Evolutionary conservation across 768 basidiomycete species (phyloP).

Genomic region (Gelatoporia subvermispora): DNA sequence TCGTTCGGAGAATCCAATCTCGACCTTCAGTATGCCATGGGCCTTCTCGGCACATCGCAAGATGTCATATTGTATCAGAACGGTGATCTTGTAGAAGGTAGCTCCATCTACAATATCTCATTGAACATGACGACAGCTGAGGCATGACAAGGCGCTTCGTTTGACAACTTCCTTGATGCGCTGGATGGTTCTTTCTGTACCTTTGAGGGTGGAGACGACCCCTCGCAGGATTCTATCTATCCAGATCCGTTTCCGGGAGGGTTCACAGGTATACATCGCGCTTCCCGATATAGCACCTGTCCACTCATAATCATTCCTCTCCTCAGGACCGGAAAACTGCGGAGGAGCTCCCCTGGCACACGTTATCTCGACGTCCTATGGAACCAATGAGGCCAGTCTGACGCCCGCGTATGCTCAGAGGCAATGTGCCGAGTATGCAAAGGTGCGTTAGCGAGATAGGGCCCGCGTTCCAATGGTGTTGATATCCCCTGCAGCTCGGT

Average conservation of each 20-base stretch:
- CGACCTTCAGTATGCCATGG: conserved; percentile 67
- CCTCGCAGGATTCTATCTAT: conserved; percentile 33
- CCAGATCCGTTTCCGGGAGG: conserved; percentile 35
- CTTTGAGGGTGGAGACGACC: conserved; percentile 40
- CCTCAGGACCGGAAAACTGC: conserved; percentile 18
- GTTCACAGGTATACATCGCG: conserved; percentile 30
- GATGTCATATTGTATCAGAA: conserved; percentile 17
- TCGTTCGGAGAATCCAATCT: conserved; percentile 64
- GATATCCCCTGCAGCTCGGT: conserved; percentile 14
- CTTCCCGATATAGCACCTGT: conserved; percentile 15
- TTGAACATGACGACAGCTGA: background rate
- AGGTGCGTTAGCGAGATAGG: conserved; percentile 11
- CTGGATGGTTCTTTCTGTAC: conserved; percentile 38
- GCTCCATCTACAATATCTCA: background rate
- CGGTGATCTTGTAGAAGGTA: conserved; percentile 6
- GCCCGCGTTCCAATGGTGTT: background rate
- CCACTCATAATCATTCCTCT: background rate
- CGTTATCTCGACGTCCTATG: conserved; percentile 38
- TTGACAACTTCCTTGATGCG: conserved; percentile 42
- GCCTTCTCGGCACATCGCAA: conserved; percentile 25
- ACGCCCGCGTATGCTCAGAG: conserved; percentile 29
- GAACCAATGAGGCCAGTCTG: conserved; percentile 27
- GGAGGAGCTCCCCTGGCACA: conserved; percentile 29
- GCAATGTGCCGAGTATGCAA: conserved; percentile 40
- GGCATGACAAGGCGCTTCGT: conserved; percentile 36